Percentiles rank a stretch among this genome's conserved stretches.
Evolutionary conservation across 352 stramenopile genomes (phyloP).

Genomic region (Thalassiosira mediterranea): DNA sequence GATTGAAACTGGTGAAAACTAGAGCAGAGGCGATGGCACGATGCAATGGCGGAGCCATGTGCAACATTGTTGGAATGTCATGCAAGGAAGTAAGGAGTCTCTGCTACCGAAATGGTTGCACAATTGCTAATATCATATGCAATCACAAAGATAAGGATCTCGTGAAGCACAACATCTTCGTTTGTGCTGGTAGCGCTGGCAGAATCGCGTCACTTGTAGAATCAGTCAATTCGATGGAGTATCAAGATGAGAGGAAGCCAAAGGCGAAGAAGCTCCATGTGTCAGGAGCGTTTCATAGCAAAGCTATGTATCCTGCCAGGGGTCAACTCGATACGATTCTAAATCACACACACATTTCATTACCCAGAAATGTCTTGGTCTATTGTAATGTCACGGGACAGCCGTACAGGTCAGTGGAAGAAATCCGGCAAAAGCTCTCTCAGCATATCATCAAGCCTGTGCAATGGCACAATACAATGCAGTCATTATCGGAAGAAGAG

Average conservation of each 20-base stretch:
- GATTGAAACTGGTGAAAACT: slow-evolving; percentile 14
- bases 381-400: slow-evolving; percentile 30
- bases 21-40: slow-evolving; percentile 11
- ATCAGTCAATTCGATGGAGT: not conserved
- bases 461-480: slow-evolving; percentile 16
- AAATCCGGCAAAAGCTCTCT: slow-evolving; percentile 15
- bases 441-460: slow-evolving; percentile 19
- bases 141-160: slow-evolving; percentile 22
- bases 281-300: slow-evolving; percentile 14
- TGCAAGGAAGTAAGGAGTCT: slow-evolving; percentile 2
- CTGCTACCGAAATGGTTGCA: slow-evolving; percentile 7
- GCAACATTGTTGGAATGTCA: slow-evolving; percentile 16
- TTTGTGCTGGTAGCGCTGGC: slow-evolving; percentile 16
- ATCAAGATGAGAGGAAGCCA: too few relatives aligned
- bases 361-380: slow-evolving; percentile 18
- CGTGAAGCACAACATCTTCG: slow-evolving; percentile 23
- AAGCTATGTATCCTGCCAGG: slow-evolving; percentile 13
- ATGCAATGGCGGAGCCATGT: slow-evolving; percentile 24
- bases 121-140: slow-evolving; percentile 30
- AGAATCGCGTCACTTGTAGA: slow-evolving; percentile 1
- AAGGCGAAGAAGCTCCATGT: slow-evolving; percentile 23
- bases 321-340: slow-evolving; percentile 1
- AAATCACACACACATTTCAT: not conserved
- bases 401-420: slow-evolving; percentile 11
- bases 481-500: slow-evolving; percentile 11